Base-by-base conservation (phyloP, 2,329 filamentous ascomycete species). In the Phoma sp. region DNA sequence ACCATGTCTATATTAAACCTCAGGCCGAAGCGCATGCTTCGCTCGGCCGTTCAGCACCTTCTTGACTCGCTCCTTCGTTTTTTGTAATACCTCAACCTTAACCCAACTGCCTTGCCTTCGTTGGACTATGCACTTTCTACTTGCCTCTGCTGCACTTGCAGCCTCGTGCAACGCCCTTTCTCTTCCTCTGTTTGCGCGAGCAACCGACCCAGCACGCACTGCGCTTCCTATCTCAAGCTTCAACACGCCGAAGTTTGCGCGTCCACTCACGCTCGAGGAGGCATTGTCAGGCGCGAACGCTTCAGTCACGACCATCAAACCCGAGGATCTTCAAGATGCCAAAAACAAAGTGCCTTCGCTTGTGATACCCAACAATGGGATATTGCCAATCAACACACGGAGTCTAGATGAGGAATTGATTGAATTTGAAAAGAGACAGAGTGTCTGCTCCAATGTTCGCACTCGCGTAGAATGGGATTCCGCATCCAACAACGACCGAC, bases 391-490 rank as follows among this genome's bases (percentile, higher is more conserved):
- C 20, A 21, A 20, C 4, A 33, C 38, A 1, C 6, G 14, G 6
- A 23, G 7, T 25, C 7, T 48, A 15, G 33, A 38, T 4, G 26
- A 37, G 14, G 45, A 25, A 5, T 12, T 48, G 20, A 7, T 10
- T 10, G 11, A 18, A 4, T 28, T 48, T 14, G n/a, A 12, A 4
- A 53, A 53, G 28, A 42, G 50, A 18, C 49, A 53, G 23, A 11
- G 25, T 7, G 46, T 34, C 4, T 74, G 71, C 60, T 43, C 61
- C 21, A 72, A 64, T 45, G 52, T 60, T 11, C 66, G 66, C 29
- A 46, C 63, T 17, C 70, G 71, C 32, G 45, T 47, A 5, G 71
- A 74, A 43, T 74, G 71, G 71, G 64, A 73, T 50, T 56, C 48
- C 1, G 59, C 55, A 37, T 54, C 59, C 34, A 42, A 67, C 38